phyloP scores from a whole-genome alignment of 371 early-diverging fungal genomes.

The Mucor lusitanicus region DNA sequence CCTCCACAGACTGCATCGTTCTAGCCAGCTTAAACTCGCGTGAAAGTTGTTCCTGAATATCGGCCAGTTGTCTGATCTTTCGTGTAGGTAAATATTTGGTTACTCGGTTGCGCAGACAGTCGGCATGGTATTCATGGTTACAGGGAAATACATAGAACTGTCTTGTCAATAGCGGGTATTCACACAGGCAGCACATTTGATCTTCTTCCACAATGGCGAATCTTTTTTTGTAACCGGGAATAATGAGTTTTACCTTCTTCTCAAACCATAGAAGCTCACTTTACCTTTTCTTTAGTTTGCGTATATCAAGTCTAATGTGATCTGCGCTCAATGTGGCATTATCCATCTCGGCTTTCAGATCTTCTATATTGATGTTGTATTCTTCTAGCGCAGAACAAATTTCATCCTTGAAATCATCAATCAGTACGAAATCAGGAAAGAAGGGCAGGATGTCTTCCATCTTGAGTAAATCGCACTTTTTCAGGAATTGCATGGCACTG shows the following conservation, averaged over 20 bases:
- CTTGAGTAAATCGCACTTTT: conserved; percentile 79
- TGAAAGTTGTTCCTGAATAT: conserved; percentile 64
- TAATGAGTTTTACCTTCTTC: too few species aligned
- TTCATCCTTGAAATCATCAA: conserved; percentile 94
- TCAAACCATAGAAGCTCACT: background rate
- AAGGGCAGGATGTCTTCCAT: conserved; percentile 95
- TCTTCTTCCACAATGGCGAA: conserved; percentile 25
- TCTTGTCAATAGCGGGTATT: conserved; percentile 45
- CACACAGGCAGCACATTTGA: conserved; percentile 23
- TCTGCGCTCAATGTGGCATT: conserved; percentile 87
- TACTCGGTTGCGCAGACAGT: conserved; percentile 74
- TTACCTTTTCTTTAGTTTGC: conserved; percentile 71
- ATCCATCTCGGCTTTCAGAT: conserved; percentile 86
- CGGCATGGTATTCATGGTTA: conserved; percentile 63
- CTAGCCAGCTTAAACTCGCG: conserved; percentile 33
- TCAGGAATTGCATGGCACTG: conserved; percentile 83
- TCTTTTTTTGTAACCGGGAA: background rate
- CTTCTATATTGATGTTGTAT: conserved; percentile 81
- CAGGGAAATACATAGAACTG: conserved; percentile 29
- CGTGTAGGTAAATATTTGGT: conserved; percentile 35
- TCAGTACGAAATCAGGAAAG: conserved; percentile 93
- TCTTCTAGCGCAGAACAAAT: conserved; percentile 84
- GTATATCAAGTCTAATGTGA: conserved; percentile 77
- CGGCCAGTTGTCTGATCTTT: conserved; percentile 44
- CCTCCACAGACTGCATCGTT: conserved; percentile 19